Percentiles rank a stretch among this genome's conserved stretches.
Evolutionary conservation across 805 yeast genomes (phyloP).

Genomic region (Cyberlindnera saturnus): DNA sequence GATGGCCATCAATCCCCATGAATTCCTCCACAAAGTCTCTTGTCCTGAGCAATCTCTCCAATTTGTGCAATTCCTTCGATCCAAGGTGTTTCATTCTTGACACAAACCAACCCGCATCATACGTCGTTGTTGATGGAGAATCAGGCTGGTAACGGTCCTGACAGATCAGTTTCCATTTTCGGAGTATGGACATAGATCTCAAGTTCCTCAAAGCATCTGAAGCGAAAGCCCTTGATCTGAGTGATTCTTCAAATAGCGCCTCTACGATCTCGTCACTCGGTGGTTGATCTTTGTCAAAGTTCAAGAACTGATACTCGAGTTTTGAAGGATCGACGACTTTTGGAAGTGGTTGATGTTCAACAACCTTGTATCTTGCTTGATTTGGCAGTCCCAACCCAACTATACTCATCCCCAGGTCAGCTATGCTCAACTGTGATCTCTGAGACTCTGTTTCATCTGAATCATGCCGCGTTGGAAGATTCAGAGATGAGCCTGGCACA

Average conservation of each 20-base stretch:
- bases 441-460: neutral
- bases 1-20: constrained; percentile 44
- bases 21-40: constrained; percentile 32
- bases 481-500: too few relatives aligned
- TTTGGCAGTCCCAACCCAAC: constrained; percentile 18
- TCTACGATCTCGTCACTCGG: constrained; percentile 22
- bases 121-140: neutral
- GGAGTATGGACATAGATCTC: constrained; percentile 8
- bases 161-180: constrained; percentile 25
- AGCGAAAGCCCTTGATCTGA: constrained; percentile 18
- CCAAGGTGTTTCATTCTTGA: constrained; percentile 10
- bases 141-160: constrained; percentile 17
- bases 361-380: constrained; percentile 2
- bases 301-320: constrained; percentile 20
- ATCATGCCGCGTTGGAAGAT: too few relatives aligned
- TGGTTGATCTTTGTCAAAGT: constrained; percentile 23
- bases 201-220: constrained; percentile 17
- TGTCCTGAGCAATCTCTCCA: constrained; percentile 20
- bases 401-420: constrained; percentile 18
- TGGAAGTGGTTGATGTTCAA: constrained; percentile 3
- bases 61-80: constrained; percentile 17
- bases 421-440: constrained; percentile 5
- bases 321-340: neutral
- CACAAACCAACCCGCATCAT: constrained; percentile 18
- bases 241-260: constrained; percentile 13